Percentiles rank a stretch among this genome's conserved stretches.
phyloP scores from a whole-genome alignment of 805 yeast genomes.

The Pichia phayaonensis region DNA sequence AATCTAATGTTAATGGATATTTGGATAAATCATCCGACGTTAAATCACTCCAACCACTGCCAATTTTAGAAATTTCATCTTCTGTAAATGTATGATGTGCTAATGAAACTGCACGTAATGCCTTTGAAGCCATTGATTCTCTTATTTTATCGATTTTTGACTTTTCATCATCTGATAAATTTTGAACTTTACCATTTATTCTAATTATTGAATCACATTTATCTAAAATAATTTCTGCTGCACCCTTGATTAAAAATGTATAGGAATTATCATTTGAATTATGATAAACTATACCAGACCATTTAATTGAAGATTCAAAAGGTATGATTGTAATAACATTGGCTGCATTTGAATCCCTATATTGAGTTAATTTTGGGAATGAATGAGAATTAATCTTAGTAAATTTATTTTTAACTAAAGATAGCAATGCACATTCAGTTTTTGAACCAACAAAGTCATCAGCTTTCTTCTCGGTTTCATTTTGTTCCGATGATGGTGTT shows the following conservation, averaged over 20 bases:
- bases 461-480: no score
- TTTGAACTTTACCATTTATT: slow-evolving; percentile 1
- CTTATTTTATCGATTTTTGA: slow-evolving; percentile 23
- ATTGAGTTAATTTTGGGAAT: slow-evolving; percentile 32
- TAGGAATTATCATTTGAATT: slow-evolving; percentile 36
- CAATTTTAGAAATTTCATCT: slow-evolving; percentile 17
- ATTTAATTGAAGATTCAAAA: slow-evolving; percentile 86
- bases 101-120: slow-evolving; percentile 82
- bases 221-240: slow-evolving; percentile 77
- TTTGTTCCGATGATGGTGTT: background rate
- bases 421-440: slow-evolving; percentile 84
- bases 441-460: slow-evolving; percentile 70
- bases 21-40: slow-evolving; percentile 3
- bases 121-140: slow-evolving; percentile 57
- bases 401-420: slow-evolving; percentile 54
- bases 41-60: slow-evolving; percentile 36
- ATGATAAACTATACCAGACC: slow-evolving; percentile 73
- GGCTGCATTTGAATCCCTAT: slow-evolving; percentile 32
- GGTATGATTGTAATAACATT: slow-evolving; percentile 68
- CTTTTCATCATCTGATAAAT: background rate
- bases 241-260: slow-evolving; percentile 80
- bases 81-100: slow-evolving; percentile 64
- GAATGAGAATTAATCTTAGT: slow-evolving; percentile 31
- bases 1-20: slow-evolving; percentile 45
- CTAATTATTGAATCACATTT: slow-evolving; percentile 37